Conservation (phyloP, 352 stramenopile genomes). For the Aphanomyces stellatus region DNA sequence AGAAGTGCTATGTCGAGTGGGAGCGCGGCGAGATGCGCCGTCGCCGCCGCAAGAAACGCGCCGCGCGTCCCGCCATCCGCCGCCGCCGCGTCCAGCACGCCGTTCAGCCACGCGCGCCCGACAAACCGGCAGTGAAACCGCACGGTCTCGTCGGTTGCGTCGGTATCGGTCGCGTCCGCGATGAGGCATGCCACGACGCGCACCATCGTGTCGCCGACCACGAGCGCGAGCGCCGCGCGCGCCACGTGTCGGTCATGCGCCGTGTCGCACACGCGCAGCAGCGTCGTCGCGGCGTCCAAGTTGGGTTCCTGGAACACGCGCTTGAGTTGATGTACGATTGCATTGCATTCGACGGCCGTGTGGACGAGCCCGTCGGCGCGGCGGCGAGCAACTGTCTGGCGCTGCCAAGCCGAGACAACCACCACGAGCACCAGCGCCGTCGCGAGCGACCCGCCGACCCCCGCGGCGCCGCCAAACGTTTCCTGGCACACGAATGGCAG, state of each 20-base stretch:
- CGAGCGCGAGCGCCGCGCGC: not conserved
- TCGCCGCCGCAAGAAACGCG: not conserved
- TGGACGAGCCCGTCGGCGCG: not conserved
- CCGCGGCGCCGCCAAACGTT: not conserved
- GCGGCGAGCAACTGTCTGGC: not conserved
- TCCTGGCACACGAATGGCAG: slow-evolving; percentile 4
- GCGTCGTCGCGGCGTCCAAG: not conserved
- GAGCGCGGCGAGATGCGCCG: not conserved
- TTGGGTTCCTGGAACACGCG: slow-evolving; percentile 2
- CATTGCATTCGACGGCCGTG: slow-evolving; percentile 1
- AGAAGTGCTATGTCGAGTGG: not conserved
- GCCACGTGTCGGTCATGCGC: not conserved
- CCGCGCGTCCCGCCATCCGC: not conserved
- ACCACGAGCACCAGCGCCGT: not conserved
- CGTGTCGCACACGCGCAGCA: not conserved
- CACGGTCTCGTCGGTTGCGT: not conserved
- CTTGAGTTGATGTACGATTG: not conserved
- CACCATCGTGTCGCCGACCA: not conserved
- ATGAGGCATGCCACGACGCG: not conserved
- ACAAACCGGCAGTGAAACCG: slow-evolving; percentile 2
- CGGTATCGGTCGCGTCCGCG: not conserved
- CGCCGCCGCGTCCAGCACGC: not conserved
- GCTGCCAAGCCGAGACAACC: not conserved
- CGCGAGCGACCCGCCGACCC: not conserved
- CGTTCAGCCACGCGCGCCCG: not conserved